Evolutionary conservation across 495 filamentous ascomycete genomes (phyloP).

Genomic region (Aspergillus indologenus): DNA sequence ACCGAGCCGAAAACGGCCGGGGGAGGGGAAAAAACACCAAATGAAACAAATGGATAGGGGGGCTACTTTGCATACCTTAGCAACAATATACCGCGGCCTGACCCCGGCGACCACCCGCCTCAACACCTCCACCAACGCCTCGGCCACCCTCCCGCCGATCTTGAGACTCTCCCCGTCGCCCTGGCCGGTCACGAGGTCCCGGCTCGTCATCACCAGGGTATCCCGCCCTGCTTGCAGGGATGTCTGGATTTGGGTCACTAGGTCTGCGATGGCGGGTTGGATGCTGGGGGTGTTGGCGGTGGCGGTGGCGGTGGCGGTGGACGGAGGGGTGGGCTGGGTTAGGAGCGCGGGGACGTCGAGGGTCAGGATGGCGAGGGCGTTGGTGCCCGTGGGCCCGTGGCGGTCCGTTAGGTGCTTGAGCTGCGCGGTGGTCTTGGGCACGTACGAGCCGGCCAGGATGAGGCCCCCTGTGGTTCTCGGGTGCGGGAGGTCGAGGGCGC

Average conservation of each 20-base stretch:
- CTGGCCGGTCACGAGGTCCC: slow-evolving; percentile 44
- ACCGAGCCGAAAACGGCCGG: neutral
- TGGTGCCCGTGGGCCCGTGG: slow-evolving; percentile 22
- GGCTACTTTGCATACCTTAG: too few species aligned
- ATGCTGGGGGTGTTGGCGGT: too few species aligned
- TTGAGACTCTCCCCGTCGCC: slow-evolving; percentile 44
- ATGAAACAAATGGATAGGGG: too few species aligned
- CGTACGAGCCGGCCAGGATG: slow-evolving; percentile 53
- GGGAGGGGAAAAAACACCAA: too few species aligned
- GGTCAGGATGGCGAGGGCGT: slow-evolving; percentile 43
- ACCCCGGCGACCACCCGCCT: slow-evolving; percentile 29
- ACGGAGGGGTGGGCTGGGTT: slow-evolving; percentile 31
- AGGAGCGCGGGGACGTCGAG: slow-evolving; percentile 42
- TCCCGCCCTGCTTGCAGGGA: slow-evolving; percentile 35
- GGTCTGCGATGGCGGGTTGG: slow-evolving; percentile 23
- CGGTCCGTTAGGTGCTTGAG: slow-evolving; percentile 37
- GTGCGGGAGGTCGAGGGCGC: slow-evolving; percentile 34
- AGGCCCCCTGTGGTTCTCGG: slow-evolving; percentile 36
- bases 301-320: too few species aligned
- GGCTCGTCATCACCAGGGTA: slow-evolving; percentile 53
- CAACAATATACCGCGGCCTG: slow-evolving; percentile 51
- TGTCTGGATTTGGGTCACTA: slow-evolving; percentile 28
- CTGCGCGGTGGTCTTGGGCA: slow-evolving; percentile 54
- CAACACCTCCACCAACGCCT: slow-evolving; percentile 44
- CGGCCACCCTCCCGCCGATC: slow-evolving; percentile 45